These are phyloP conservation scores for Firmiana major DNA, from an alignment of 345 rosid species.

Conservation along the genomic window DNA sequence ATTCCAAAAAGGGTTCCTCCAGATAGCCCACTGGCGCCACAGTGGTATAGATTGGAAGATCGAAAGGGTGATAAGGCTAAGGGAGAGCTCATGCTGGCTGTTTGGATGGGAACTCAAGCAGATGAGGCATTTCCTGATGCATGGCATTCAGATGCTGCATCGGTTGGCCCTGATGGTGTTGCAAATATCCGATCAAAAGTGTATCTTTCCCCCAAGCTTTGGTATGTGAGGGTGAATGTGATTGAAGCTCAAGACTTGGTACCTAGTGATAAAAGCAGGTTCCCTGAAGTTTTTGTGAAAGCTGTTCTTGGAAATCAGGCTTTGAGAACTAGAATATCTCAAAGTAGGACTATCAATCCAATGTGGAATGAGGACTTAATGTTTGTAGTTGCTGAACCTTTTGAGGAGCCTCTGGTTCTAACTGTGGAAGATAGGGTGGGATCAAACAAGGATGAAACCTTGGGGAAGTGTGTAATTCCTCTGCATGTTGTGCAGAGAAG, in stretches of 20 bases:
- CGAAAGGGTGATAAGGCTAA: constrained; percentile 60
- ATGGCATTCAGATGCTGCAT: constrained; percentile 97
- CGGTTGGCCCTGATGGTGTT: constrained; percentile 59
- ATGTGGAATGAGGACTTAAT: constrained; percentile 96
- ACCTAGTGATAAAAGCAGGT: constrained; percentile 64
- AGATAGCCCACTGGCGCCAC: constrained; percentile 94
- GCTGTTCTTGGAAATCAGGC: constrained; percentile 67
- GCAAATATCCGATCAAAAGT: constrained; percentile 79
- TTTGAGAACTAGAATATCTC: constrained; percentile 58
- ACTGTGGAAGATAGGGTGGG: constrained; percentile 72
- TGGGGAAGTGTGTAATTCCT: constrained; percentile 62
- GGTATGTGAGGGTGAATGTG: constrained; percentile 94
- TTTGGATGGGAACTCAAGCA: constrained; percentile 99
- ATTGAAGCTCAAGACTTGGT: constrained; percentile 94
- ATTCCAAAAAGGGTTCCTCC: constrained; percentile 87
- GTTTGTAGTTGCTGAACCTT: constrained; percentile 93
- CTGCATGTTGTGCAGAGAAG: constrained; percentile 67
- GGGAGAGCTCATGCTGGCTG: constrained; percentile 96
- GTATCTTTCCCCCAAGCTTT: constrained; percentile 85
- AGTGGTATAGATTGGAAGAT: constrained; percentile 91
- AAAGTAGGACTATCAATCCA: constrained; percentile 69
- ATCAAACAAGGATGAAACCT: constrained; percentile 66
- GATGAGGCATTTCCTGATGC: constrained; percentile 96
- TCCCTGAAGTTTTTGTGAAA: constrained; percentile 84
- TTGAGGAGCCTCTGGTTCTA: constrained; percentile 76